These are phyloP conservation scores for Somion occarium DNA, from an alignment of 1,284 basidiomycete genomes.

Conservation along the genomic window DNA sequence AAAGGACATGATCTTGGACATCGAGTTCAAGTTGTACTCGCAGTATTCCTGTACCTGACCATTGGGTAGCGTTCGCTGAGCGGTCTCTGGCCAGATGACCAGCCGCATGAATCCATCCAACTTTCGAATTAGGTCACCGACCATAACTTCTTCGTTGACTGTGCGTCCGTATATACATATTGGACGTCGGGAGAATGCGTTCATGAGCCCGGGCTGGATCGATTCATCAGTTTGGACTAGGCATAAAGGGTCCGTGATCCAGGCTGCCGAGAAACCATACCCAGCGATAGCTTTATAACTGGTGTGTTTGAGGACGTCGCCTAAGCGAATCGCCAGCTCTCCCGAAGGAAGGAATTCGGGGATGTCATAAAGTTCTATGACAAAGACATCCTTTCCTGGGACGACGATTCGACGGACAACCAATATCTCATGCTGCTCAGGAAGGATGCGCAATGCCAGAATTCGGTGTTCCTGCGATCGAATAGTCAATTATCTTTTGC, in stretches of 20 bases:
- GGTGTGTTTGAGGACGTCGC: too few relatives aligned
- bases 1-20: neutral
- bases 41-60: neutral
- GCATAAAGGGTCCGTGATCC: neutral
- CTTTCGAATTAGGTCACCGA: too few relatives aligned
- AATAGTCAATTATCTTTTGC: constrained; percentile 2
- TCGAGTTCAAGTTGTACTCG: neutral
- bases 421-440: constrained; percentile 49
- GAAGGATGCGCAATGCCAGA: constrained; percentile 49
- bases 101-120: too few relatives aligned
- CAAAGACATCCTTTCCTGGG: too few relatives aligned
- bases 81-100: too few relatives aligned
- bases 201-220: constrained; percentile 7
- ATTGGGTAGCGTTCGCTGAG: neutral
- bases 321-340: neutral
- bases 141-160: too few relatives aligned
- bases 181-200: neutral
- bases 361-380: constrained; percentile 20
- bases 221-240: constrained; percentile 9
- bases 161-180: neutral
- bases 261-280: neutral
- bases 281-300: too few relatives aligned
- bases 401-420: too few relatives aligned
- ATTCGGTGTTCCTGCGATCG: constrained; percentile 37
- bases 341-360: constrained; percentile 16